phyloP scores from a whole-genome alignment of 345 rosid species.

The Eutrema yunnanense region DNA sequence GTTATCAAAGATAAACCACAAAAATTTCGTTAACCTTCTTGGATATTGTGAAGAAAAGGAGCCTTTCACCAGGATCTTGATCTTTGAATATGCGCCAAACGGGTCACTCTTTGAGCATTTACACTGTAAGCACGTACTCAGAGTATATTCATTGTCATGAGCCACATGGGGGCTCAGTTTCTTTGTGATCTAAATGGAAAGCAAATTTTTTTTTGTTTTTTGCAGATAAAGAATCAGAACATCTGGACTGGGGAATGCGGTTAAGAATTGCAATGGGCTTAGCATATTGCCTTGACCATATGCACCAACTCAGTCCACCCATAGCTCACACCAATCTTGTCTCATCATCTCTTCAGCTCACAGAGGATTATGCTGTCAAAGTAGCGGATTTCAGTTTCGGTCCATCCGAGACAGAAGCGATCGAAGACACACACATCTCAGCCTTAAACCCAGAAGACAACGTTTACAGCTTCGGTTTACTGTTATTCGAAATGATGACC shows the following conservation, averaged over 20 bases:
- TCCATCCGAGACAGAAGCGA: slow-evolving; percentile 39
- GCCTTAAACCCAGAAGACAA: slow-evolving; percentile 34
- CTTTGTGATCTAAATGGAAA: background rate
- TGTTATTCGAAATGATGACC: slow-evolving; percentile 71
- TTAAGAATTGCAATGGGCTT: slow-evolving; percentile 79
- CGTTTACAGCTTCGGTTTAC: slow-evolving; percentile 67
- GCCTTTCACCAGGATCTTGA: slow-evolving; percentile 95
- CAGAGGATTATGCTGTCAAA: slow-evolving; percentile 91
- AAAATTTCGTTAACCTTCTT: slow-evolving; percentile 84
- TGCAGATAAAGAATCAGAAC: slow-evolving; percentile 89
- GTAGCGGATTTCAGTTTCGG: slow-evolving; percentile 64
- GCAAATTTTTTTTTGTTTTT: background rate
- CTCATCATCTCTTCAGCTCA: slow-evolving; percentile 65
- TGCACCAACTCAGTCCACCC: slow-evolving; percentile 76
- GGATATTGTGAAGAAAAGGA: slow-evolving; percentile 80
- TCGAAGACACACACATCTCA: slow-evolving; percentile 21
- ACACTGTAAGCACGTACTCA: slow-evolving; percentile 44
- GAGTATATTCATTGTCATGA: background rate
- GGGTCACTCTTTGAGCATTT: slow-evolving; percentile 92
- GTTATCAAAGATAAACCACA: slow-evolving; percentile 83
- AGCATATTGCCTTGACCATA: slow-evolving; percentile 75
- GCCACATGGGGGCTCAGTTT: background rate
- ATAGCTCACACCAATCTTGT: slow-evolving; percentile 53
- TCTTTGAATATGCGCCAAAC: slow-evolving; percentile 93
- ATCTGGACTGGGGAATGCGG: slow-evolving; percentile 81